A percentile compares a stretch with the other conserved stretches of the same genome.
phyloP scores from a whole-genome alignment of 73 alveolate genomes.

The Blepharisma stoltei region DNA sequence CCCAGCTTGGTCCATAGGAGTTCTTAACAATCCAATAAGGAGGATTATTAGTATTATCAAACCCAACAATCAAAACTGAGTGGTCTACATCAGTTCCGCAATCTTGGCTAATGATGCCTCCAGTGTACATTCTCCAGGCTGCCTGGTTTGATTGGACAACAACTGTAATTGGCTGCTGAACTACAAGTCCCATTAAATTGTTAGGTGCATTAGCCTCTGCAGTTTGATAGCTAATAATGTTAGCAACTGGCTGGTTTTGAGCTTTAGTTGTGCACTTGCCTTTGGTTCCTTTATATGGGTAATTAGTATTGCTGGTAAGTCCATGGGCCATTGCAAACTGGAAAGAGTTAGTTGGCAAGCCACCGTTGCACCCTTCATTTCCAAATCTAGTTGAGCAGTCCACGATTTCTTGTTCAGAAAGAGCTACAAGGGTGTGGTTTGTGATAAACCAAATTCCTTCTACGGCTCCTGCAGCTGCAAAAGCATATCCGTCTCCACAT shows the following conservation, averaged over 20 bases:
- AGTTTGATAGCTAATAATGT: neutral
- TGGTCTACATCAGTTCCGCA: slow-evolving; percentile 59
- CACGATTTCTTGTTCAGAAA: slow-evolving; percentile 72
- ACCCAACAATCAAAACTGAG: slow-evolving; percentile 81
- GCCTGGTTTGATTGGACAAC: slow-evolving; percentile 45
- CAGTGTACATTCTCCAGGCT: slow-evolving; percentile 49
- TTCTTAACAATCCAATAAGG: slow-evolving; percentile 30
- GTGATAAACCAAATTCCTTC: slow-evolving; percentile 64
- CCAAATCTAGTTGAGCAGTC: slow-evolving; percentile 80
- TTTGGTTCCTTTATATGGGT: neutral
- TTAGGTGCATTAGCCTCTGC: neutral
- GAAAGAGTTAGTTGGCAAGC: slow-evolving; percentile 68
- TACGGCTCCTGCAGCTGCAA: slow-evolving; percentile 75
- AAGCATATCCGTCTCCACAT: slow-evolving; percentile 87
- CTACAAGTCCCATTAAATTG: neutral
- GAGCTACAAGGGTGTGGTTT: slow-evolving; percentile 41
- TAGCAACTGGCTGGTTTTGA: neutral
- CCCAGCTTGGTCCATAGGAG: slow-evolving; percentile 33
- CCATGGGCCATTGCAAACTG: slow-evolving; percentile 35
- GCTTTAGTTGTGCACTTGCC: neutral
- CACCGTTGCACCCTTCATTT: slow-evolving; percentile 83
- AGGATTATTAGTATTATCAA: slow-evolving; percentile 26
- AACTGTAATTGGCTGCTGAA: slow-evolving; percentile 16
- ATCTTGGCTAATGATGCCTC: no score
- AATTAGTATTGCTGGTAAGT: neutral